Evolutionary conservation across 2,329 filamentous ascomycete species (phyloP), one percentile per base, ranked within the genome.

Genomic region (Metarhizium rileyi): DNA sequence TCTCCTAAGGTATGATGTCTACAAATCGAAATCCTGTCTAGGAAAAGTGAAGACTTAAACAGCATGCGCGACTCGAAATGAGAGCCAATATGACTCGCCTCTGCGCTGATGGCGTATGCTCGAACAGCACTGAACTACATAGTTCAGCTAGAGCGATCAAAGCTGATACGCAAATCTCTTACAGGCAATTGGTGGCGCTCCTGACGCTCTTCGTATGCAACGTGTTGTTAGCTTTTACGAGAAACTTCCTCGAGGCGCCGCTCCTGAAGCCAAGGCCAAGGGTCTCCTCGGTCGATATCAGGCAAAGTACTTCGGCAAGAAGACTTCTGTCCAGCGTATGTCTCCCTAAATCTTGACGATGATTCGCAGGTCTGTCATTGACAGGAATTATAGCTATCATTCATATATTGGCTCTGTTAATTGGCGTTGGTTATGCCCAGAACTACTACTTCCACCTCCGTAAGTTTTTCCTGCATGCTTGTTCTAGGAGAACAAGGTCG

Each of bases 391-490:
- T 12, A 98, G 93, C 93, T 57, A 81, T 98, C 66, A 77, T 95
- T 63, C 93, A 98, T 72, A 78, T 83, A 62, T 85, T 98, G 63
- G 83, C 79, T 61, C 76, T 81, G 66, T 74, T 98, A 55, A 74
- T 95, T 58, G 72, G 81, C 58, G 68, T 97, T 61, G 91, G 93
- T 64, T 98, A 98, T 73, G 87, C 86, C 63, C 89, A 97, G 76
- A 90, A 95, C 77, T 98, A 98, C 84, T 97, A 98, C 82, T 97
- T 95, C 87, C 94, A 98, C 76, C 81, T 98, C 66, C 89, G 93
- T 98, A 84, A 73, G 88, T 83, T 49, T 50, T 20, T 56, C 57
- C 49, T 50, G 20, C 56, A 57, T 45, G 12, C 30, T 23, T 22
- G n/a, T 16, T 35, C 18, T 7, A 12, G n/a, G n/a, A n/a, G n/a